Percentiles rank a stretch among this genome's conserved stretches.
phyloP scores from a whole-genome alignment of 73 alveolate species.

The Paramecium primaurelia region DNA sequence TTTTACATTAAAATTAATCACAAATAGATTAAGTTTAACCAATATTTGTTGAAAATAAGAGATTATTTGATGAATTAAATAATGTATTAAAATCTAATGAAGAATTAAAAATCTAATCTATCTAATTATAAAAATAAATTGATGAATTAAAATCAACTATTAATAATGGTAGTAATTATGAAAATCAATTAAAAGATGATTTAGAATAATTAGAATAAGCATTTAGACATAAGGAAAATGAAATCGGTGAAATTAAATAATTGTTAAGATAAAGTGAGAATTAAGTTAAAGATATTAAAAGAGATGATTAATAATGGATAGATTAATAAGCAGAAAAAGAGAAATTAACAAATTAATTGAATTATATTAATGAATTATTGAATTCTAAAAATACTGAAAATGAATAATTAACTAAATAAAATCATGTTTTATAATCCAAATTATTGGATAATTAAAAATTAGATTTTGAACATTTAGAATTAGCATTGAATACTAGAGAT shows the following conservation, averaged over 20 bases:
- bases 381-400: neutral
- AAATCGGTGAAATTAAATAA: neutral
- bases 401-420: neutral
- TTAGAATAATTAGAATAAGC: neutral
- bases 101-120: neutral
- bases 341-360: neutral
- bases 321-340: neutral
- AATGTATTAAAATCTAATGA: neutral
- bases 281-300: neutral
- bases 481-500: slow-evolving; percentile 4
- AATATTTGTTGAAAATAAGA: neutral
- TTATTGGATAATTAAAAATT: slow-evolving; percentile 24
- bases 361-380: neutral
- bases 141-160: slow-evolving; percentile 11
- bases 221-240: neutral
- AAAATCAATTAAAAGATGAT: neutral
- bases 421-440: neutral
- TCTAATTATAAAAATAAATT: neutral
- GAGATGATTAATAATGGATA: slow-evolving; percentile 21
- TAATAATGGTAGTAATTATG: neutral
- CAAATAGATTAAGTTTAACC: neutral
- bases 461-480: slow-evolving; percentile 38
- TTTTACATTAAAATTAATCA: neutral
- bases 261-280: neutral
- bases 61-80: neutral